A percentile compares a stretch with the other conserved stretches of the same genome.
phyloP scores from a whole-genome alignment of 768 basidiomycete genomes.

The Tricholoma sp. region DNA sequence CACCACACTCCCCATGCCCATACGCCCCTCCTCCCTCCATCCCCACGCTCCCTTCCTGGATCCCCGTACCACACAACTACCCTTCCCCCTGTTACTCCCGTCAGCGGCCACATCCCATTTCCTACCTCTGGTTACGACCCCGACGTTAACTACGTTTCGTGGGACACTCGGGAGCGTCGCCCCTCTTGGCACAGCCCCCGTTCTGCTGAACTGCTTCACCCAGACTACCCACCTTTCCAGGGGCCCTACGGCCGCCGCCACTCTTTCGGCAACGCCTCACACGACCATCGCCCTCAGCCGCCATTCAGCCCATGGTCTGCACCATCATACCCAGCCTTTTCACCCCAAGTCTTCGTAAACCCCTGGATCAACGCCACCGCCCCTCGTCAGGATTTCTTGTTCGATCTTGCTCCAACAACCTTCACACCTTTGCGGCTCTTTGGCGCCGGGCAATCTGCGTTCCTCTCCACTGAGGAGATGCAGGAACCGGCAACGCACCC shows the following conservation, averaged over 20 bases:
- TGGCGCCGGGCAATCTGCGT: constrained; percentile 30
- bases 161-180: background rate
- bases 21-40: background rate
- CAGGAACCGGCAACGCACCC: constrained; percentile 53
- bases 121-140: background rate
- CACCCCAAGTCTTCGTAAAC: constrained; percentile 30
- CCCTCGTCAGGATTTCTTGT: constrained; percentile 31
- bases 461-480: constrained; percentile 42
- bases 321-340: no score
- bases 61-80: background rate
- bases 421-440: constrained; percentile 41
- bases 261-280: background rate
- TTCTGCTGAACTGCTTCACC: background rate
- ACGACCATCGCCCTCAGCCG: background rate
- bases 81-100: background rate
- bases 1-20: background rate
- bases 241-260: background rate
- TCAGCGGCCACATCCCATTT: background rate
- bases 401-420: constrained; percentile 48
- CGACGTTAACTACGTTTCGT: background rate
- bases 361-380: constrained; percentile 44
- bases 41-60: background rate
- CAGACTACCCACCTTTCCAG: background rate
- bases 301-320: background rate
- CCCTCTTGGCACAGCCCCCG: background rate